Base-by-base conservation (phyloP, 176 grass and related monocot species). In the Paspalum vaginatum region DNA sequence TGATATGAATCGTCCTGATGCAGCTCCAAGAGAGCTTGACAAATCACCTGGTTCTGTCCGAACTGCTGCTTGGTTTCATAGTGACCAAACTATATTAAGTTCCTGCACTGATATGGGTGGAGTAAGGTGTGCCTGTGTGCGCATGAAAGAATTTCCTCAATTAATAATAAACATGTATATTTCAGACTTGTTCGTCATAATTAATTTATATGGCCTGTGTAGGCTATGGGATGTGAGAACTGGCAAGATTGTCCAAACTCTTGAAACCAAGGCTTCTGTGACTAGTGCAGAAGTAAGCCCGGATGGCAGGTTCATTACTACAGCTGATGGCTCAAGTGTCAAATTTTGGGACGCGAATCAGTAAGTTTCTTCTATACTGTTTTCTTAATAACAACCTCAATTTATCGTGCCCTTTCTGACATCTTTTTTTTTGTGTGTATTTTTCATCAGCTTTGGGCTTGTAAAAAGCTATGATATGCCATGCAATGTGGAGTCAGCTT, bases 401-500 rank as follows among this genome's bases (percentile, higher is more conserved):
- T 81, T 1, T 8, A 56, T 81, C n/a, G n/a, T n/a, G n/a, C 42
- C 12, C 7, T 46, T 48, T 49, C 51, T 16, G 37, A 77, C 50
- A 80, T 65, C 82, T 22, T 8, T 64, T 77, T 71, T 61, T 32
- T 32, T 32, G 1, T 32, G 1, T 67, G 46, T 56, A 70, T 80
- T 65, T 55, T 85, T 80, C 15, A 70, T 54, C 92, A 99, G 96
- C 82, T 99, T 93, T 78, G 93, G 90, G 21, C 86, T 99, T 62
- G 79, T 99, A 75, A 99, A 99, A 91, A 99, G 96, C 82, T 99
- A 99, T 70, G 87, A 93, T 41, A 99, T 99, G 96, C 77, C 93
- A 6, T 95, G 93, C 72, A 95, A 63, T 73, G 86, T 99, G 77
- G 96, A 99, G 69, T 99, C 96, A 14, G 96, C 96, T 57, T 99